These are phyloP conservation scores for Mycena latifolia DNA, from an alignment of 768 basidiomycete species.

Conservation along the genomic window DNA sequence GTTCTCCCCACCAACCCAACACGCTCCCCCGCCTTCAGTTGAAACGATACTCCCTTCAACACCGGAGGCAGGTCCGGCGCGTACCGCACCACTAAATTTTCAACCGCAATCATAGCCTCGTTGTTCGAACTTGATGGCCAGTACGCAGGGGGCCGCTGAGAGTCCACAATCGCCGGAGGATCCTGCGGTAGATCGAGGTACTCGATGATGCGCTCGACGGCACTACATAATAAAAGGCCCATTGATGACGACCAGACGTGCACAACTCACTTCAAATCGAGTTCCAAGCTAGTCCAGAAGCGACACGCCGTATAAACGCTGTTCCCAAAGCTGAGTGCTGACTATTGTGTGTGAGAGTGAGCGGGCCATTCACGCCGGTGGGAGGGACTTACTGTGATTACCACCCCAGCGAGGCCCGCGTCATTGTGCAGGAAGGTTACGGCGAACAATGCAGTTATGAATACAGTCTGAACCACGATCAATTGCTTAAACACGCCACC, in stretches of 20 bases:
- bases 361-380: slow-evolving; percentile 72
- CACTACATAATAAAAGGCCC: not conserved
- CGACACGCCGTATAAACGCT: slow-evolving; percentile 66
- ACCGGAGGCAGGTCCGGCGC: slow-evolving; percentile 88
- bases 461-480: slow-evolving; percentile 56
- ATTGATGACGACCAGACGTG: not conserved
- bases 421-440: slow-evolving; percentile 65
- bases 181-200: slow-evolving; percentile 87
- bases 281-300: slow-evolving; percentile 66
- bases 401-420: slow-evolving; percentile 72
- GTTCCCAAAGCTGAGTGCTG: not conserved
- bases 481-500: not conserved
- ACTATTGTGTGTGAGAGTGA: not conserved
- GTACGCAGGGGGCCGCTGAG: slow-evolving; percentile 85
- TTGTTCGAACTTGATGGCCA: slow-evolving; percentile 85
- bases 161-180: slow-evolving; percentile 80
- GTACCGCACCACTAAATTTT: slow-evolving; percentile 86
- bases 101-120: slow-evolving; percentile 71
- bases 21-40: slow-evolving; percentile 77
- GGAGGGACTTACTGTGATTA: slow-evolving; percentile 45
- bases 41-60: slow-evolving; percentile 81
- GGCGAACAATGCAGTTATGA: slow-evolving; percentile 84
- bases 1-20: slow-evolving; percentile 76
- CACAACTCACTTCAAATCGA: slow-evolving; percentile 78
- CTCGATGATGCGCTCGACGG: slow-evolving; percentile 3